A percentile compares a stretch with the other conserved stretches of the same genome.
Evolutionary conservation across 306 rosid genomes (phyloP).

Genomic region (Quillaja saponaria): DNA sequence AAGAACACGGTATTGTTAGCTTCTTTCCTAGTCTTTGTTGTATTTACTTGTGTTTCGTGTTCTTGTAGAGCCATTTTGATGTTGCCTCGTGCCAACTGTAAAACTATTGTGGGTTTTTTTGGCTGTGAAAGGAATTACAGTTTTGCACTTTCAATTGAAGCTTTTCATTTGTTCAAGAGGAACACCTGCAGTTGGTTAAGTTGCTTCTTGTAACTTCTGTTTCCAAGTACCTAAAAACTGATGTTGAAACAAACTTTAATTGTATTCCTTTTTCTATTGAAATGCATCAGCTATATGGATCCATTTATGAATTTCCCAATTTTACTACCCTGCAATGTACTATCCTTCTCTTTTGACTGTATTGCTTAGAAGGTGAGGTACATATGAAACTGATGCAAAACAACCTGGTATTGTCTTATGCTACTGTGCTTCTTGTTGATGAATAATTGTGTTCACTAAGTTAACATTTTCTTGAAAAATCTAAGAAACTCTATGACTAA

Average conservation of each 20-base stretch:
- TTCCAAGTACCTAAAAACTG: background rate
- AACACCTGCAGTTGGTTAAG: background rate
- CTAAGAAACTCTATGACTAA: too few relatives aligned
- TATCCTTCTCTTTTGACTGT: background rate
- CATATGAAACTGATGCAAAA: background rate
- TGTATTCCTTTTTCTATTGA: background rate
- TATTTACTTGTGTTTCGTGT: background rate
- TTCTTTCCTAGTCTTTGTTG: background rate
- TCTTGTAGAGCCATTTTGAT: slow-evolving; percentile 17
- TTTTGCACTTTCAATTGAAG: background rate
- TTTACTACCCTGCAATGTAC: background rate
- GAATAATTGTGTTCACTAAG: too few relatives aligned
- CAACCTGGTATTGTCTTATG: too few relatives aligned
- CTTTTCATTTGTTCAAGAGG: background rate
- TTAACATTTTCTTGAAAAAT: too few relatives aligned
- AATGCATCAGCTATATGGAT: background rate
- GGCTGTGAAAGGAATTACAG: too few relatives aligned
- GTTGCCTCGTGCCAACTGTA: background rate
- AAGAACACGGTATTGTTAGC: slow-evolving; percentile 57
- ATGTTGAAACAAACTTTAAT: background rate
- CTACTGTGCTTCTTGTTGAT: too few relatives aligned
- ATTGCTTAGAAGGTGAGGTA: background rate
- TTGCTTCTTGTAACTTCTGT: background rate
- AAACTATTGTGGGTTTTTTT: too few relatives aligned
- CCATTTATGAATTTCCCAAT: background rate